A percentile compares a stretch with the other conserved stretches of the same genome.
Conservation (phyloP, 805 yeast species). For the Kluyveromyces siamensis region DNA sequence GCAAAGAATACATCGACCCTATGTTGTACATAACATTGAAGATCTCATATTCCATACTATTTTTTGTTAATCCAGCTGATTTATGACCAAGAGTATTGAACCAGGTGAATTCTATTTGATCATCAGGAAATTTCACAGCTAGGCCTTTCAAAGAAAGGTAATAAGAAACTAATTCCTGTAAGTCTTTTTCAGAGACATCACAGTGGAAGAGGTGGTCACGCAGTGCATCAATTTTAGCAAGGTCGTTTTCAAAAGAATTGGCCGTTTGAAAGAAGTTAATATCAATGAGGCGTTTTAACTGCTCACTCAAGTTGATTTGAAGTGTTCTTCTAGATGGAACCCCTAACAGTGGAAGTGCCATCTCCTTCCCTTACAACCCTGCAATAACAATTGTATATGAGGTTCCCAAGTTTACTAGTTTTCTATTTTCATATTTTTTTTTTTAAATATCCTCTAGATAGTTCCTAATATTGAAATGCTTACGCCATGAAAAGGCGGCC, state of each 20-base stretch:
- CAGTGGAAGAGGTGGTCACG: slow-evolving; percentile 35
- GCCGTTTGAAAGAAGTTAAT: slow-evolving; percentile 39
- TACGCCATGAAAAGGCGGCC: slow-evolving; percentile 20
- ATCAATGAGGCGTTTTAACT: slow-evolving; percentile 37
- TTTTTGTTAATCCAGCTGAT: slow-evolving; percentile 37
- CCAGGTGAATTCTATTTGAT: slow-evolving; percentile 62
- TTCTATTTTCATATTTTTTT: neutral
- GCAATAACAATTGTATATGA: no score
- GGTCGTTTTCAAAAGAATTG: slow-evolving; percentile 33
- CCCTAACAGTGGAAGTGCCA: slow-evolving; percentile 30
- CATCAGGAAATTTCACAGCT: slow-evolving; percentile 52
- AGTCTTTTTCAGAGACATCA: slow-evolving; percentile 29
- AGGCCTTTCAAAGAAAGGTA: slow-evolving; percentile 37
- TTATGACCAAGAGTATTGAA: slow-evolving; percentile 54
- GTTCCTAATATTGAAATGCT: neutral
- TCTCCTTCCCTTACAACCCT: neutral
- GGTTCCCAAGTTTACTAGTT: neutral
- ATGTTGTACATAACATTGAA: slow-evolving; percentile 58
- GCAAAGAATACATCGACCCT: slow-evolving; percentile 51
- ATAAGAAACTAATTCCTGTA: slow-evolving; percentile 37
- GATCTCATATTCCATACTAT: slow-evolving; percentile 51
- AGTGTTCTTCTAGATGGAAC: slow-evolving; percentile 44
- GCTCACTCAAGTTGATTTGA: slow-evolving; percentile 32
- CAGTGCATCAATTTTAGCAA: slow-evolving; percentile 34
- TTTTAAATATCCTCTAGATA: neutral